Conservation (phyloP, 1,284 basidiomycete genomes). For the Pyrrhoderma noxium region DNA sequence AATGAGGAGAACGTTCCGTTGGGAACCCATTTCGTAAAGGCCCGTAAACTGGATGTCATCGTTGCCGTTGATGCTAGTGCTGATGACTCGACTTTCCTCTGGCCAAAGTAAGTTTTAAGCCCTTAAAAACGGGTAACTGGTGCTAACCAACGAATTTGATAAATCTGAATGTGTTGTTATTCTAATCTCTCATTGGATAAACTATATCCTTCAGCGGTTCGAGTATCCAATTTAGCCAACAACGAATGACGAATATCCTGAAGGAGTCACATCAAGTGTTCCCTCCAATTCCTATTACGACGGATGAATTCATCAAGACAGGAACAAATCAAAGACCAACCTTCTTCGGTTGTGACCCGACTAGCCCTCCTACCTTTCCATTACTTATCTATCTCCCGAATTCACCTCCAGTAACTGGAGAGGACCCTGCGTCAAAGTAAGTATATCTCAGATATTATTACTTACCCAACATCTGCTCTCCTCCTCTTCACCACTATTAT, state of each 20-base stretch:
- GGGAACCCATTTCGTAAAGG: constrained; percentile 55
- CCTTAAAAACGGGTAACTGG: not conserved
- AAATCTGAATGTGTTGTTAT: too few relatives aligned
- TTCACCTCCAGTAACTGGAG: constrained; percentile 51
- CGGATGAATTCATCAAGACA: constrained; percentile 48
- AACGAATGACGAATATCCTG: constrained; percentile 39
- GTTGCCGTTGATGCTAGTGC: constrained; percentile 62
- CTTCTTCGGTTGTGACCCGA: constrained; percentile 70
- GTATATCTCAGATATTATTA: constrained; percentile 22
- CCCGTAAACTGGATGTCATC: constrained; percentile 57
- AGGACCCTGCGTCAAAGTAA: constrained; percentile 52
- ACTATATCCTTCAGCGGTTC: constrained; percentile 50
- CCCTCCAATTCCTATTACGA: constrained; percentile 50
- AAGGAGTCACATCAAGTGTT: constrained; percentile 51
- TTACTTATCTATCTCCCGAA: constrained; percentile 60
- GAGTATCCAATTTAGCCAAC: constrained; percentile 33
- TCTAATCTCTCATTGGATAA: too few relatives aligned
- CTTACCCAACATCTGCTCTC: too few relatives aligned
- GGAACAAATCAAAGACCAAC: constrained; percentile 65
- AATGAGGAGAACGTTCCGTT: constrained; percentile 62
- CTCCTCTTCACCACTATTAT: too few relatives aligned
- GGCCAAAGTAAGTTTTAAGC: constrained; percentile 53
- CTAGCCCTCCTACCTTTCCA: constrained; percentile 46
- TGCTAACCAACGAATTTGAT: too few relatives aligned
- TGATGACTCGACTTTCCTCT: constrained; percentile 45